Conservation (phyloP, 169 alveolate genomes). For the Besnoitia besnoiti region DNA sequence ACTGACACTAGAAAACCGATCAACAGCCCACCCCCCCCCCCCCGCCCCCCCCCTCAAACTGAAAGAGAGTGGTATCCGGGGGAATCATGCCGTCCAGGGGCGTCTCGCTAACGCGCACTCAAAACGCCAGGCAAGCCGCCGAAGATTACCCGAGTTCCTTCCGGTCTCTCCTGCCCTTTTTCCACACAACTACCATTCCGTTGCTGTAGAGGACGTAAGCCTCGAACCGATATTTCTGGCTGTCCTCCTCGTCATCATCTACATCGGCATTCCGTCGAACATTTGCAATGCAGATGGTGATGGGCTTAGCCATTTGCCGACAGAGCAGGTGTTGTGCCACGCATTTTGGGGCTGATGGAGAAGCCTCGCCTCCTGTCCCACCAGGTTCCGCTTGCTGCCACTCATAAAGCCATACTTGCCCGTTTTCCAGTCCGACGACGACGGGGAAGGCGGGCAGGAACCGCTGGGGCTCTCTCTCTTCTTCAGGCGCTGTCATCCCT, state of each 20-base stretch:
- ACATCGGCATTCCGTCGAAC: neutral
- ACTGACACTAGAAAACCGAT: no score
- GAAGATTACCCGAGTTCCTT: neutral
- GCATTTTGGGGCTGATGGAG: neutral
- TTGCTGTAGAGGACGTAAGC: slow-evolving; percentile 38
- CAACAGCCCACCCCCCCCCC: no score
- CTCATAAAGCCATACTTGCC: slow-evolving; percentile 36
- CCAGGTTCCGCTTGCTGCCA: neutral
- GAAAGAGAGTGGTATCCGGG: neutral
- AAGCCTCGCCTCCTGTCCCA: neutral
- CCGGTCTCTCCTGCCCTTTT: neutral
- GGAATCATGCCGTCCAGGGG: neutral
- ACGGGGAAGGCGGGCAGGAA: neutral
- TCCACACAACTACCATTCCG: slow-evolving; percentile 27
- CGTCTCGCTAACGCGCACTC: neutral
- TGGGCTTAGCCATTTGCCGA: slow-evolving; percentile 12
- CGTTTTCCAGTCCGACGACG: slow-evolving; percentile 29
- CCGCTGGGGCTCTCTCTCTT: neutral
- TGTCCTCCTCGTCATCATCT: neutral
- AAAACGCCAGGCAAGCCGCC: no score
- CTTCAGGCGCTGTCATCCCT: neutral
- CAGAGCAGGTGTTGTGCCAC: slow-evolving; percentile 12
- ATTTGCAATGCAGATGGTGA: neutral
- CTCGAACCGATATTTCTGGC: neutral
- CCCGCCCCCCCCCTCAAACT: no score